phyloP scores from a whole-genome alignment of 2,329 filamentous ascomycete species.

The Sclerotinia sclerotiorum region DNA sequence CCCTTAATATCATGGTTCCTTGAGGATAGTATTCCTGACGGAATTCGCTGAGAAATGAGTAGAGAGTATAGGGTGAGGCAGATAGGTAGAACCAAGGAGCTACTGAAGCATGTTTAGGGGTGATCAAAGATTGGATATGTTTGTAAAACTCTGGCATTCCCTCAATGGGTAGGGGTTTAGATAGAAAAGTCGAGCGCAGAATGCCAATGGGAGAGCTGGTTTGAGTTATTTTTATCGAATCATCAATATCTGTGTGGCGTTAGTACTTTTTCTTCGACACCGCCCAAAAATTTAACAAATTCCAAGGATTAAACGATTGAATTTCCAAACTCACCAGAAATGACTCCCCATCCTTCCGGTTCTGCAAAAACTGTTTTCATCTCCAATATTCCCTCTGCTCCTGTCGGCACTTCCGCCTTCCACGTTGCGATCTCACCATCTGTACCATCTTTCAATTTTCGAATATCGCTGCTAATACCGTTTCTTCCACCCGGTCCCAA shows the following conservation, averaged over 20 bases:
- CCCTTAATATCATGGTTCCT: constrained; percentile 80
- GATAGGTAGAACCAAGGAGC: constrained; percentile 92
- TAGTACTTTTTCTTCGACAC: constrained; percentile 21
- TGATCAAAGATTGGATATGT: constrained; percentile 56
- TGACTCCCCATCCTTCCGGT: constrained; percentile 77
- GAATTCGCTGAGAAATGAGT: constrained; percentile 80
- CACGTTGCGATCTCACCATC: constrained; percentile 51
- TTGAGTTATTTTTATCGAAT: constrained; percentile 90
- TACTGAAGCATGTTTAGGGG: constrained; percentile 42
- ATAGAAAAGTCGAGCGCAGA: constrained; percentile 78
- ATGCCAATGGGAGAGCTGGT: constrained; percentile 80
- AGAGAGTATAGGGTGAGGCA: constrained; percentile 91
- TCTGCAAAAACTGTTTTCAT: constrained; percentile 74
- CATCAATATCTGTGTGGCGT: constrained; percentile 72
- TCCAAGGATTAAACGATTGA: too few relatives aligned
- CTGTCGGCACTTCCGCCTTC: constrained; percentile 51
- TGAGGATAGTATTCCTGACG: constrained; percentile 67
- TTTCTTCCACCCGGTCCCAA: constrained; percentile 70
- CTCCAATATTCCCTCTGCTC: constrained; percentile 55
- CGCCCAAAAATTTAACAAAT: neutral
- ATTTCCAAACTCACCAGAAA: constrained; percentile 58
- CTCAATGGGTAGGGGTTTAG: constrained; percentile 65
- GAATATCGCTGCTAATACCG: constrained; percentile 67
- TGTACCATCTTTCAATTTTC: constrained; percentile 50
- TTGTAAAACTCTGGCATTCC: constrained; percentile 86